A percentile compares a stretch with the other conserved stretches of the same genome.
These are phyloP conservation scores for Omphalea diandra DNA, from an alignment of 441 rosid genomes.

Conservation along the genomic window DNA sequence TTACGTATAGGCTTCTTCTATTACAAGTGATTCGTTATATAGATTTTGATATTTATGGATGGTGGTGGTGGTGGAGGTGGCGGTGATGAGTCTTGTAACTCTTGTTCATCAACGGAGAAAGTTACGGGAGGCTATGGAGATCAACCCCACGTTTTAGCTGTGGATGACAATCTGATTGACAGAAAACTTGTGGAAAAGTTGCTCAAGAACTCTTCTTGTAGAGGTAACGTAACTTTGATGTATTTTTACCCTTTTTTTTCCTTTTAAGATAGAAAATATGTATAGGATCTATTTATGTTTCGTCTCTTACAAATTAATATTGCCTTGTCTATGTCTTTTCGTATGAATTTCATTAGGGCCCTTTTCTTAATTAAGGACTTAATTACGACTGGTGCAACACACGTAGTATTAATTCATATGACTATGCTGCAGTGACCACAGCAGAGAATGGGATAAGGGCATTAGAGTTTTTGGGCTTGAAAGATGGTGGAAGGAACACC, in stretches of 20 bases:
- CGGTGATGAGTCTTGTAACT: too few species aligned
- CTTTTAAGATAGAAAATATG: too few species aligned
- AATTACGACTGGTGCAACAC: too few species aligned
- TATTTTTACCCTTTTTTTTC: neutral
- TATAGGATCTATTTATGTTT: too few species aligned
- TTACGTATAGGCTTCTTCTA: conserved; percentile 9
- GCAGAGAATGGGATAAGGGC: conserved; percentile 80
- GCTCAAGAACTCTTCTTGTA: conserved; percentile 78
- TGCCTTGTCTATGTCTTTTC: too few species aligned
- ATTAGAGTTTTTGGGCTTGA: conserved; percentile 64
- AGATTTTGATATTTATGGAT: neutral
- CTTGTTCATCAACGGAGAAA: conserved; percentile 33
- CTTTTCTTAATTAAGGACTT: neutral
- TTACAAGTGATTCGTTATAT: neutral
- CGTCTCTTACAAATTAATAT: too few species aligned
- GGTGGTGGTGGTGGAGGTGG: too few species aligned
- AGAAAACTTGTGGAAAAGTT: conserved; percentile 68
- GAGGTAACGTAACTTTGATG: conserved; percentile 39
- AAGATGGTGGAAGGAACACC: conserved; percentile 34
- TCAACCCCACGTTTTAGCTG: conserved; percentile 79
- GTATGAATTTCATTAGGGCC: too few species aligned
- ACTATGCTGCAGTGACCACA: conserved; percentile 69
- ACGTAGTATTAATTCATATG: neutral
- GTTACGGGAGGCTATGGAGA: conserved; percentile 25
- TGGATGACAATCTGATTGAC: conserved; percentile 82